phyloP scores from a whole-genome alignment of 352 stramenopile genomes.

The Phytopythium sindhum region DNA sequence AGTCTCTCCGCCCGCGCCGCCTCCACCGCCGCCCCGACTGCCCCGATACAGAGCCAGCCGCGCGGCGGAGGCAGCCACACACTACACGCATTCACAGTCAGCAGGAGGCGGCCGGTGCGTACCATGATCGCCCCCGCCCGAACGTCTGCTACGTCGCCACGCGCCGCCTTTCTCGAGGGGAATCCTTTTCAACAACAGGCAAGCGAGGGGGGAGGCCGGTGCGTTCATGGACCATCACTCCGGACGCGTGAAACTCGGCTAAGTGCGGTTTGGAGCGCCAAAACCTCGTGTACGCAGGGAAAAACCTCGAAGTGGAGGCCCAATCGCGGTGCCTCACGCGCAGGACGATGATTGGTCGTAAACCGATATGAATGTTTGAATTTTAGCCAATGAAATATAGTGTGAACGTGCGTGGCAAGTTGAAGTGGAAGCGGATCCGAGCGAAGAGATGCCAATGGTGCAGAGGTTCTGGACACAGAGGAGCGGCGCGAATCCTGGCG shows the following conservation, averaged over 20 bases:
- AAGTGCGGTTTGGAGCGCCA: not conserved
- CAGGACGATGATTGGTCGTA: slow-evolving; percentile 5
- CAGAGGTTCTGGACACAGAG: not conserved
- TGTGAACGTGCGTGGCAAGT: not conserved
- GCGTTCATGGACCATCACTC: slow-evolving; percentile 2
- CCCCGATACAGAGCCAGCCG: not conserved
- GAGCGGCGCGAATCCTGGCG: not conserved
- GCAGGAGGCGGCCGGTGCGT: not conserved
- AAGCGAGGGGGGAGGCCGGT: not conserved
- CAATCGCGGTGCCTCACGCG: slow-evolving; percentile 12
- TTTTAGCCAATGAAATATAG: slow-evolving; percentile 1
- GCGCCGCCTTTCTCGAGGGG: slow-evolving; percentile 4
- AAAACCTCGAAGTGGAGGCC: slow-evolving; percentile 5
- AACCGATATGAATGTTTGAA: not conserved
- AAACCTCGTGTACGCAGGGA: not conserved
- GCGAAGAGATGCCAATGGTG: not conserved
- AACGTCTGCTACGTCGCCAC: not conserved
- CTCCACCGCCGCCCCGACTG: not conserved
- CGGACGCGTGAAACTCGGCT: not conserved
- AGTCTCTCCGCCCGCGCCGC: not conserved
- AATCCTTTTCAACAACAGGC: slow-evolving; percentile 9
- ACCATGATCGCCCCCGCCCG: not conserved
- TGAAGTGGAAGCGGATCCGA: slow-evolving; percentile 9
- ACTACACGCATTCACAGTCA: too few species aligned
- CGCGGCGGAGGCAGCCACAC: too few species aligned